Percentiles rank a stretch among this genome's conserved stretches.
These are phyloP conservation scores for Albifimbria verrucaria DNA, from an alignment of 2,329 filamentous ascomycete species.

Conservation along the genomic window DNA sequence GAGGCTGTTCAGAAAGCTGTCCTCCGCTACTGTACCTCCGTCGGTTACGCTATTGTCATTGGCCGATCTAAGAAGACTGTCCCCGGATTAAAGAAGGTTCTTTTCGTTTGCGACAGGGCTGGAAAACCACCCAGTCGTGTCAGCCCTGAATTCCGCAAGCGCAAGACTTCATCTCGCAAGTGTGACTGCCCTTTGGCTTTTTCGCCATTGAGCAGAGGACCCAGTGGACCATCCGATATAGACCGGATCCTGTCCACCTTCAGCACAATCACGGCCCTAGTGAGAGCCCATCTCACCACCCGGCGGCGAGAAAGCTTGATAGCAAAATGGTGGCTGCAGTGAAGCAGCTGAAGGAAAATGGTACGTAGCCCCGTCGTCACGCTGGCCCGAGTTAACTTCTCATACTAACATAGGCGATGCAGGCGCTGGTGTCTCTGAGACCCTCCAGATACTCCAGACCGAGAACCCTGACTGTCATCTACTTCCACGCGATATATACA, in stretches of 20 bases:
- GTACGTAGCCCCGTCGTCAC: conserved; percentile 37
- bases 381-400: conserved; percentile 11
- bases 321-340: conserved; percentile 67
- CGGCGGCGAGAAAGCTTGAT: conserved; percentile 62
- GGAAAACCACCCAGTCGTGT: conserved; percentile 60
- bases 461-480: conserved; percentile 63
- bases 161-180: conserved; percentile 65
- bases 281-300: conserved; percentile 64
- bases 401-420: conserved; percentile 30
- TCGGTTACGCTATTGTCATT: conserved; percentile 67
- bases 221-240: conserved; percentile 64
- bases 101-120: conserved; percentile 64
- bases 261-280: conserved; percentile 64
- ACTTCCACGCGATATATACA: conserved; percentile 64
- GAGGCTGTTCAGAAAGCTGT: conserved; percentile 64
- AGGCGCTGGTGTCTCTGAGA: conserved; percentile 64
- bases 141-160: conserved; percentile 61
- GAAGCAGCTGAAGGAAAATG: conserved; percentile 62
- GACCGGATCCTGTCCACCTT: conserved; percentile 55
- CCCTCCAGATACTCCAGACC: conserved; percentile 61
- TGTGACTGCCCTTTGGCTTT: conserved; percentile 68
- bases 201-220: conserved; percentile 66
- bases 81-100: conserved; percentile 63
- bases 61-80: conserved; percentile 67
- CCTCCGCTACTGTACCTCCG: conserved; percentile 62